Evolutionary conservation across 176 grass and related monocot species (phyloP).

Genomic region (Oryza meyeriana): DNA sequence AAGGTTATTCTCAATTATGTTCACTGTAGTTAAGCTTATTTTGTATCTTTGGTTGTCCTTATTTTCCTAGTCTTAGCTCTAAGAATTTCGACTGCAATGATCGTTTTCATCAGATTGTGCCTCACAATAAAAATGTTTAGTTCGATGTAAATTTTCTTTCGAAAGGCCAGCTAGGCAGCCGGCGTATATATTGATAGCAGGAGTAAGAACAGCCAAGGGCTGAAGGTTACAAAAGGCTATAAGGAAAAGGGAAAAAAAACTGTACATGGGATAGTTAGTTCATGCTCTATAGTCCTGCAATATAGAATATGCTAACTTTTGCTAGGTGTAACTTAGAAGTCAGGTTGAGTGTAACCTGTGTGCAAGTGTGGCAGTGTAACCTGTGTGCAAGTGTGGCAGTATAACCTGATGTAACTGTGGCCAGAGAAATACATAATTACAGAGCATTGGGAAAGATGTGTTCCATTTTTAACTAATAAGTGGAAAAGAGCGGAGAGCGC

Average conservation of each 20-base stretch:
- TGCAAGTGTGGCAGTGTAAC: background rate
- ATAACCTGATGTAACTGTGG: too few species aligned
- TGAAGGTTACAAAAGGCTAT: too few species aligned
- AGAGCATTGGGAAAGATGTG: background rate
- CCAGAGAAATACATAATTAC: background rate
- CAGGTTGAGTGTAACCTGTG: background rate
- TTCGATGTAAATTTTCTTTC: too few species aligned
- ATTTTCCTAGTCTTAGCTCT: background rate
- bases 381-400: background rate
- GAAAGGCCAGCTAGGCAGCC: too few species aligned
- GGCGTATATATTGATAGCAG: too few species aligned
- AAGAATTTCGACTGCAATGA: conserved; percentile 7
- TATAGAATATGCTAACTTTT: background rate
- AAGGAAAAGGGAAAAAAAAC: too few species aligned
- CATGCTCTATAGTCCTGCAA: background rate
- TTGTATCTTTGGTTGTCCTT: background rate
- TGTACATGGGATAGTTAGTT: too few species aligned
- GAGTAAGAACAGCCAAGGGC: too few species aligned
- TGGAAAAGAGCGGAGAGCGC: background rate
- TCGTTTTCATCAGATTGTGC: background rate
- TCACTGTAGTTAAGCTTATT: background rate
- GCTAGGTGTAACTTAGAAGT: background rate
- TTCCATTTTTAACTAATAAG: background rate
- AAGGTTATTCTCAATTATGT: background rate
- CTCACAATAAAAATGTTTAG: background rate